Percentiles rank a stretch among this genome's conserved stretches.
Conservation (phyloP, 805 yeast genomes). For the Candida maris region DNA sequence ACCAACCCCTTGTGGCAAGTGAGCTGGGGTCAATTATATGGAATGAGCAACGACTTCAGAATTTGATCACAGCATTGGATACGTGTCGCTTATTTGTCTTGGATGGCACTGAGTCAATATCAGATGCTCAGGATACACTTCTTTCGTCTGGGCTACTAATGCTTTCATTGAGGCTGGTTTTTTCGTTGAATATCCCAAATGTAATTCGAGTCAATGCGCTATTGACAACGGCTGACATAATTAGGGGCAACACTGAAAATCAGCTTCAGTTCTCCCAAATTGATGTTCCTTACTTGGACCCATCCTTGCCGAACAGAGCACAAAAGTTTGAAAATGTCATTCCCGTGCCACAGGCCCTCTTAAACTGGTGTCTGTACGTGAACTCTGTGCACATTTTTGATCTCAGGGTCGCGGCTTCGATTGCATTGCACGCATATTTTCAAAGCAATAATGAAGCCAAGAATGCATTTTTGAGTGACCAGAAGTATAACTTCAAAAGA, state of each 20-base stretch:
- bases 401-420: constrained; percentile 68
- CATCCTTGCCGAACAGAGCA: constrained; percentile 36
- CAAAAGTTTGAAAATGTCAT: constrained; percentile 37
- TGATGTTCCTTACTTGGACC: constrained; percentile 91
- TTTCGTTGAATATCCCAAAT: constrained; percentile 61
- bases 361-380: constrained; percentile 77
- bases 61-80: constrained; percentile 64
- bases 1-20: constrained; percentile 51
- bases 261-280: constrained; percentile 73
- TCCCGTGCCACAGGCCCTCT: constrained; percentile 70
- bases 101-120: constrained; percentile 66
- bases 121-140: constrained; percentile 57
- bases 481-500: constrained; percentile 44
- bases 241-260: constrained; percentile 59
- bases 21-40: constrained; percentile 50
- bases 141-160: constrained; percentile 60
- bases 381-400: constrained; percentile 86
- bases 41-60: constrained; percentile 72
- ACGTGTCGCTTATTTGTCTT: constrained; percentile 69
- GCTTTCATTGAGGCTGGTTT: constrained; percentile 64
- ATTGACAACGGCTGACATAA: constrained; percentile 71
- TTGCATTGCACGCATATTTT: constrained; percentile 65
- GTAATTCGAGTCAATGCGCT: constrained; percentile 65
- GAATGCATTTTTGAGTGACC: constrained; percentile 60
- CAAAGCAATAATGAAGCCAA: constrained; percentile 60